These are phyloP conservation scores for Thalassiosira mediterranea DNA, from an alignment of 352 stramenopile species.

Conservation along the genomic window DNA sequence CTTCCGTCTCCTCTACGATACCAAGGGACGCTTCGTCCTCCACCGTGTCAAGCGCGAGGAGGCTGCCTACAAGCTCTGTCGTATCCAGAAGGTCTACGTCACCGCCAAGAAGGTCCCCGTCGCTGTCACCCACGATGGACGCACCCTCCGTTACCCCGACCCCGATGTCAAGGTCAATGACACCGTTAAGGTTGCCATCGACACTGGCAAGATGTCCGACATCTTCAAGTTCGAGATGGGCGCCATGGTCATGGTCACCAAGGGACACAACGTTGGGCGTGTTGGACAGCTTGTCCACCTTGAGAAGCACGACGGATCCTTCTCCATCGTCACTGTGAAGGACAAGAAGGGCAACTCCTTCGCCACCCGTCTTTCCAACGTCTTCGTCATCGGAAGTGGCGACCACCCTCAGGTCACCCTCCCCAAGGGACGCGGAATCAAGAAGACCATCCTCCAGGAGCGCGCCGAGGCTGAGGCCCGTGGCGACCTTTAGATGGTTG, in stretches of 20 bases:
- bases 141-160: constrained; percentile 98
- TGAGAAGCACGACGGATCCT: constrained; percentile 98
- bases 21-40: constrained; percentile 98
- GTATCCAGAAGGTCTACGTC: constrained; percentile 94
- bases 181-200: constrained; percentile 98
- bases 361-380: constrained; percentile 95
- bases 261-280: constrained; percentile 96
- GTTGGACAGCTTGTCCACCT: constrained; percentile 96
- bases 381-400: constrained; percentile 96
- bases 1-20: constrained; percentile 98
- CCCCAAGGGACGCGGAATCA: constrained; percentile 98
- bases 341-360: constrained; percentile 97
- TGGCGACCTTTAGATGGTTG: constrained; percentile 68
- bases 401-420: constrained; percentile 92
- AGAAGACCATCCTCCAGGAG: constrained; percentile 98
- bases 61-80: constrained; percentile 98
- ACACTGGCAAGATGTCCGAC: constrained; percentile 96
- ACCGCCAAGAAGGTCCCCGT: constrained; percentile 97
- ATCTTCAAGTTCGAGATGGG: constrained; percentile 98
- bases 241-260: constrained; percentile 96
- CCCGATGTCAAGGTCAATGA: constrained; percentile 98
- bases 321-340: constrained; percentile 99
- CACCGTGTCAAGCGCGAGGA: constrained; percentile 96
- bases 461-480: constrained; percentile 72
- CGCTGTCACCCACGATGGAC: constrained; percentile 97